Conservation (phyloP, 352 stramenopile genomes). For the Phytophthora capsici region DNA sequence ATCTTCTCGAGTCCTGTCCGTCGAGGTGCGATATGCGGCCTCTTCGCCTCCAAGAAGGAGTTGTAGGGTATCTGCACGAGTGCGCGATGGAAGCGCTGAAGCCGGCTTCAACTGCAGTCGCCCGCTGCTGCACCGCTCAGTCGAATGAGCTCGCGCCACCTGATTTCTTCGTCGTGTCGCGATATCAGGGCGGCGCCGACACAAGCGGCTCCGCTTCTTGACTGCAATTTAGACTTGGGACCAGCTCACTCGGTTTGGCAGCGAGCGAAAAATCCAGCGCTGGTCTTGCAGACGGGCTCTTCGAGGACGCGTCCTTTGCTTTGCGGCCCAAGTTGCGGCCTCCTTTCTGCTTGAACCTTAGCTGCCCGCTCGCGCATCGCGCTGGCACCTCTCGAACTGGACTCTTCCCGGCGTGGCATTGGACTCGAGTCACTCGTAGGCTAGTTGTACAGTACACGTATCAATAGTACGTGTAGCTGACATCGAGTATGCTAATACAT, state of each 20-base stretch:
- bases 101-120: slow-evolving; percentile 1
- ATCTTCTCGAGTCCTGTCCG: neutral
- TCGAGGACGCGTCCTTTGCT: neutral
- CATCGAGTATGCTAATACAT: too few relatives aligned
- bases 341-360: slow-evolving; percentile 25
- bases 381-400: slow-evolving; percentile 21
- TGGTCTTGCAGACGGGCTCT: slow-evolving; percentile 4
- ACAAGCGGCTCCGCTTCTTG: neutral
- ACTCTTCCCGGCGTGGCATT: slow-evolving; percentile 5
- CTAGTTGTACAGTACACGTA: too few relatives aligned
- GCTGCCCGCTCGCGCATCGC: slow-evolving; percentile 13
- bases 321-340: slow-evolving; percentile 14
- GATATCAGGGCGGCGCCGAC: slow-evolving; percentile 32
- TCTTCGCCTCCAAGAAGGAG: neutral
- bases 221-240: neutral
- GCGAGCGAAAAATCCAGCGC: slow-evolving; percentile 26
- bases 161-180: slow-evolving; percentile 45
- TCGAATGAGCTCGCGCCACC: slow-evolving; percentile 31
- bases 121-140: slow-evolving; percentile 20
- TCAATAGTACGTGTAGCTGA: too few relatives aligned
- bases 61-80: too few relatives aligned
- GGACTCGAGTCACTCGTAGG: too few relatives aligned
- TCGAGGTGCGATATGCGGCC: neutral
- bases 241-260: neutral
- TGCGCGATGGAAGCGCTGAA: neutral